Conservation (phyloP, 2,329 filamentous ascomycete genomes). For the Grosmannia huntii region DNA sequence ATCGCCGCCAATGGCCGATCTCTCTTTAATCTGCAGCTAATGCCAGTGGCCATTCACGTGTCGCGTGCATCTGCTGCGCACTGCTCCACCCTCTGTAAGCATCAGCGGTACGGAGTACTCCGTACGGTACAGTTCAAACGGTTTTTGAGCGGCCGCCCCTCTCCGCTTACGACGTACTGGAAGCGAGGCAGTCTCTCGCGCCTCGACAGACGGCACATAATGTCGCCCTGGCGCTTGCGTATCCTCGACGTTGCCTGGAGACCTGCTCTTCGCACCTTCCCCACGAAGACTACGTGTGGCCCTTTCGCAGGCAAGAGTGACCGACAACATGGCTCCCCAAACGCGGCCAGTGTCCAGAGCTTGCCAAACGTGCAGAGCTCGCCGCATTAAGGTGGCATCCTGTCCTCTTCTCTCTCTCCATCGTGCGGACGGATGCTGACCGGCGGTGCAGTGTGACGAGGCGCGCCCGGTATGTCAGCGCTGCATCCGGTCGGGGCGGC, state of each 20-base stretch:
- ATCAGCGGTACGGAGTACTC: neutral
- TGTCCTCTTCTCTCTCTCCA: neutral
- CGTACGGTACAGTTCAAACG: too few species aligned
- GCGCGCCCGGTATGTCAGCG: slow-evolving; percentile 4
- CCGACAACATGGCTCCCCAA: neutral
- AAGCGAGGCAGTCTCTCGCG: neutral
- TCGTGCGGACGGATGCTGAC: neutral
- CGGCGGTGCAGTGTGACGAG: slow-evolving; percentile 7
- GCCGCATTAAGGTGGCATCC: slow-evolving; percentile 3
- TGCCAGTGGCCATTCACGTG: neutral
- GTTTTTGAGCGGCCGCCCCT: neutral
- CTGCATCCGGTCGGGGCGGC: slow-evolving; percentile 3
- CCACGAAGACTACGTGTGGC: neutral
- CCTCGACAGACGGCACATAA: neutral
- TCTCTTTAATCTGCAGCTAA: neutral
- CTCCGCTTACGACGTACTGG: too few species aligned
- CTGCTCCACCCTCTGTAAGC: neutral
- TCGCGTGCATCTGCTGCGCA: too few species aligned
- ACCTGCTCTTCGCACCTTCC: neutral
- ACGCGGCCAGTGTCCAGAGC: slow-evolving; percentile 2
- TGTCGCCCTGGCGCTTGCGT: neutral
- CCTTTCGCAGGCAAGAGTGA: neutral
- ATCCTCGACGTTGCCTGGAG: neutral
- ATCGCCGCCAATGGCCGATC: neutral
- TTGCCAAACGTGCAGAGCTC: slow-evolving; percentile 4